Evolutionary conservation across 768 basidiomycete species (phyloP), one percentile per base, ranked within the genome.

Genomic region (Kondoa malvinella): DNA sequence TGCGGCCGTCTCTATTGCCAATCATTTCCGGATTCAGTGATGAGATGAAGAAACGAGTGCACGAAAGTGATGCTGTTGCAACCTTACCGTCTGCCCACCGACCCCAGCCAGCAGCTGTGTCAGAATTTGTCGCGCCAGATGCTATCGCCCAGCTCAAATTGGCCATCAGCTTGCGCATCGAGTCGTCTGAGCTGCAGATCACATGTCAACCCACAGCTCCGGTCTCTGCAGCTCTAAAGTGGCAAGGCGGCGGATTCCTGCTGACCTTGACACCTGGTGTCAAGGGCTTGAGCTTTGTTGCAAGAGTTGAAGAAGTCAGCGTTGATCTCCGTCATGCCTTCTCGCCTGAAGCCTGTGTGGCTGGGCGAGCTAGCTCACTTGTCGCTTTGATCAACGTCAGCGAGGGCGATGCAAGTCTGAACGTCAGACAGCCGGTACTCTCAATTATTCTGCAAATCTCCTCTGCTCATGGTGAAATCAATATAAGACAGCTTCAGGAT

Each of bases 241-340:
- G 94, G 94, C 87, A 94, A 66, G 92, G 88, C 72, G 94, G 94
- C 56, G 92, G 91, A 0, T 92, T 96, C 74, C 78, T 91, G 62
- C 76, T 92, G 66, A 87, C 84, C 72, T 79, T 89, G 56, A 83
- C 86, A 40, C 87, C 91, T 1, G 85, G 85, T 1, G 83, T 84
- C 61, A 81, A 83, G n/a, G 84, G 82, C 61, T 80, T 87, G 34
- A 82, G 84, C 14, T 85, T 95, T 71, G 85, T 86, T 0, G 88
- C 87, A 3, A 84, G 83, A 64, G 84, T 95, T 12, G 86, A 86
- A 21, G 92, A 89, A 0, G 80, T 96, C 29, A 86, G 86, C 2
- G 79, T 86, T 31, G 86, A 87, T 1, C 80, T 96, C 57, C 86
- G 87, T 94, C 40, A 50, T 21, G 66, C 25, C 74, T 72, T 64